Evolutionary conservation across 2,329 filamentous ascomycete species (phyloP), one percentile per base, ranked within the genome.

Genomic region (Seiridium unicorne): DNA sequence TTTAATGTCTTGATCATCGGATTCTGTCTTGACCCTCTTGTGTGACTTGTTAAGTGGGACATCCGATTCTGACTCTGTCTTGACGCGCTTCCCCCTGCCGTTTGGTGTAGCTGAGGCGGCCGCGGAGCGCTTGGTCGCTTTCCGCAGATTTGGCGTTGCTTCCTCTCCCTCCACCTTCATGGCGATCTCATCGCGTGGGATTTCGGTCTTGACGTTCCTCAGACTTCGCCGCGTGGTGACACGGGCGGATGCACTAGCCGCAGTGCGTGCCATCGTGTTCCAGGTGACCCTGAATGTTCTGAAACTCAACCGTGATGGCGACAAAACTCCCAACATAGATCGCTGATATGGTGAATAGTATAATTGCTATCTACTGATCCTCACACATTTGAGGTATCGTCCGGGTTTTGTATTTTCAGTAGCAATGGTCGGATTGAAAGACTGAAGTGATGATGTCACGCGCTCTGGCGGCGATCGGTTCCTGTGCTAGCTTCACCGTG

Each of bases 131-230:
- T 58, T 60, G 4, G 35, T 31, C 4, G 34, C 18, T 9, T 32
- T 36, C n/a, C 40, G 35, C 11, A 42, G 26, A 42, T 58, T 48
- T 7, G 53, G 2, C 9, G 56, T 31, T 5, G 26, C 36, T 7
- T 62, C 51, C 44, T 66, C 64, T 8, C 61, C 55, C 47, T 66
- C 63, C 38, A 62, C 48, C 35, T 66, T 66, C 42, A 63, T 40
- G 36, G 55, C 9, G n/a, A 35, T 42, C 13, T 54, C 46, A 31
- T 44, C 55, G 7, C 9, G 9, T 35, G 49, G 18, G 31, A 13
- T 51, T 26, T 62, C 62, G 8, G 36, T 53, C 36, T 55, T 59
- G 18, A 48, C 10, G 42, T 56, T 40, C n/a, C 60, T 57, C 60
- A 35, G 47, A 47, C 60, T 61, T 5, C 60, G 60, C 38, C 60